These are phyloP conservation scores for Dissophora ornata DNA, from an alignment of 192 early-diverging fungal species.

Conservation along the genomic window DNA sequence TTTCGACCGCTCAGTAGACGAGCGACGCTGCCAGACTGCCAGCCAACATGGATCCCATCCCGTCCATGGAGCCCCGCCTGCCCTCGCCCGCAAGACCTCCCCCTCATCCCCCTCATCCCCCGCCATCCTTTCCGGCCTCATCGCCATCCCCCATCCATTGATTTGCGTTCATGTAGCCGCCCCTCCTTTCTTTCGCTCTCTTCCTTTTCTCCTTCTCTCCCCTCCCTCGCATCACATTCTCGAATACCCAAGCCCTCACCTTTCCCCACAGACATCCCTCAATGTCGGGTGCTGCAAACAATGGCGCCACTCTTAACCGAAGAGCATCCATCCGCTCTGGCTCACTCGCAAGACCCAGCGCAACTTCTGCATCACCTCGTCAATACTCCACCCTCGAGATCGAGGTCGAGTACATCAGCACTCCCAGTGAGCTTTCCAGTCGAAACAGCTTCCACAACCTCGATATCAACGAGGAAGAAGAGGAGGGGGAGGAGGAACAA, in stretches of 20 bases:
- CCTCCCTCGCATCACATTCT: too few relatives aligned
- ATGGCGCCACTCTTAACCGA: constrained; percentile 19
- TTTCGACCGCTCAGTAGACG: too few relatives aligned
- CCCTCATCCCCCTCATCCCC: too few relatives aligned
- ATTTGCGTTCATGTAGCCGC: not conserved
- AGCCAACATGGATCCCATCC: too few relatives aligned
- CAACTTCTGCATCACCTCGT: too few relatives aligned
- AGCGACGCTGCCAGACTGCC: too few relatives aligned
- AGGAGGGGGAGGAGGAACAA: constrained; percentile 15
- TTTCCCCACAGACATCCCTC: not conserved
- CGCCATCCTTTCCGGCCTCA: too few relatives aligned
- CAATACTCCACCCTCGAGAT: constrained; percentile 33
- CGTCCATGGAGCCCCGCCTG: too few relatives aligned
- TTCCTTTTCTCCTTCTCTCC: not conserved
- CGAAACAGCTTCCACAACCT: not conserved
- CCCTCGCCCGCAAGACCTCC: too few relatives aligned
- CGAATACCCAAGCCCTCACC: not conserved
- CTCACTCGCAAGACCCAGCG: not conserved
- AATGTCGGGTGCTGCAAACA: constrained; percentile 17
- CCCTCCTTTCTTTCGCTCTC: not conserved
- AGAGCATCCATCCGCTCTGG: constrained; percentile 31
- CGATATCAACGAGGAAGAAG: constrained; percentile 27
- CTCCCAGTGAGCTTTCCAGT: not conserved
- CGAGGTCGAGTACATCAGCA: constrained; percentile 45
- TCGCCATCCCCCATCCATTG: too few relatives aligned